These are phyloP conservation scores for Populus tremula DNA, from an alignment of 345 rosid genomes.

Conservation along the genomic window DNA sequence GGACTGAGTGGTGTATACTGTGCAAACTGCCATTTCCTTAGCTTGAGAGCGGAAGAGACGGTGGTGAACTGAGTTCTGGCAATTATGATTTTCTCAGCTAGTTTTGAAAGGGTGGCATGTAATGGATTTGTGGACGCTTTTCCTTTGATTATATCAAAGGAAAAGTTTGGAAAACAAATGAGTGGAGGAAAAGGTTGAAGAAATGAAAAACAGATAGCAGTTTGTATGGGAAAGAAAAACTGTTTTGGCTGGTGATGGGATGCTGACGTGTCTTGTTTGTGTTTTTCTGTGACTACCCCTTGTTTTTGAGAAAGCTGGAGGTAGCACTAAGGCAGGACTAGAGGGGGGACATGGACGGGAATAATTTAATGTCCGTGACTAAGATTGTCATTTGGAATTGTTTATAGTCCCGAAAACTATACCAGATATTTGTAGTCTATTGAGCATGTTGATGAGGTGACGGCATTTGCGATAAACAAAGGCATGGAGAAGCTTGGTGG, in stretches of 20 bases:
- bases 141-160: neutral
- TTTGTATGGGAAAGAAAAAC: constrained; percentile 21
- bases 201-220: constrained; percentile 43
- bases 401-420: neutral
- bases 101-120: neutral
- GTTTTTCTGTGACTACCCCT: constrained; percentile 40
- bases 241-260: constrained; percentile 25
- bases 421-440: neutral
- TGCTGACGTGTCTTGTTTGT: constrained; percentile 33
- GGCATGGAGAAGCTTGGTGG: constrained; percentile 67
- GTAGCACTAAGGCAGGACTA: constrained; percentile 17
- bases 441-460: constrained; percentile 56
- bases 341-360: constrained; percentile 12
- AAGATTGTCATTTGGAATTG: neutral
- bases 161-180: constrained; percentile 26
- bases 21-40: constrained; percentile 61
- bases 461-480: constrained; percentile 30
- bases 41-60: neutral
- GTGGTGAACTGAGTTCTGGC: neutral
- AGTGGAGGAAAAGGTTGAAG: constrained; percentile 32
- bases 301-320: constrained; percentile 37
- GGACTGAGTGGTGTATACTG: constrained; percentile 67
- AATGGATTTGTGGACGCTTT: neutral
- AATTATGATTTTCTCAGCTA: neutral
- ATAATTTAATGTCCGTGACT: neutral